These are phyloP conservation scores for Collybiopsis luxurians DNA, from an alignment of 768 basidiomycete species.

Conservation along the genomic window DNA sequence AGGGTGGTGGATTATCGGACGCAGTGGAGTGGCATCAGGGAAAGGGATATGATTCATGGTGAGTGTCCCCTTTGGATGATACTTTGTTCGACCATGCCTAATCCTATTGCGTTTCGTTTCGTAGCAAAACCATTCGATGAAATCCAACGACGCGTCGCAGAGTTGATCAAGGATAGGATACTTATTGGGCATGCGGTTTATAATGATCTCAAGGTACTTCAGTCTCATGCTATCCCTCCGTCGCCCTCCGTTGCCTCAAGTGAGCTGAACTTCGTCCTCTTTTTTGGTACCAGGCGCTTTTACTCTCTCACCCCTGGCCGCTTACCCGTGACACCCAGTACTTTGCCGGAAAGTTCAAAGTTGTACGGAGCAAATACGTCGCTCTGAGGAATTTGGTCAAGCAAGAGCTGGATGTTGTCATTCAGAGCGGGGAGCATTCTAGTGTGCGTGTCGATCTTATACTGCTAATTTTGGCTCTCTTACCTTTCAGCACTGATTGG, in stretches of 20 bases:
- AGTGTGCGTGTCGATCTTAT: slow-evolving; percentile 75
- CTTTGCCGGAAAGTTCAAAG: slow-evolving; percentile 55
- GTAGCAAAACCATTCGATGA: slow-evolving; percentile 76
- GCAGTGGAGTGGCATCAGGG: slow-evolving; percentile 81
- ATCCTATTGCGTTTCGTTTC: background rate
- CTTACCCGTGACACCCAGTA: slow-evolving; percentile 70
- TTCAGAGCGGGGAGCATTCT: slow-evolving; percentile 88
- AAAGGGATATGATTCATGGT: slow-evolving; percentile 71
- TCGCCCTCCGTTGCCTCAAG: slow-evolving; percentile 4
- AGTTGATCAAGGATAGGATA: slow-evolving; percentile 71
- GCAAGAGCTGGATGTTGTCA: slow-evolving; percentile 74
- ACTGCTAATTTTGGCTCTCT: background rate
- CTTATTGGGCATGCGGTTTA: slow-evolving; percentile 89
- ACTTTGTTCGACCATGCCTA: no score
- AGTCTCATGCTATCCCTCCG: background rate
- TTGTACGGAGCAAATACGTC: slow-evolving; percentile 61
- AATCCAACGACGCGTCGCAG: slow-evolving; percentile 76
- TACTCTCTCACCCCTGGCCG: slow-evolving; percentile 67
- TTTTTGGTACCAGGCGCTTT: slow-evolving; percentile 62
- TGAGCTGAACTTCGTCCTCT: no score
- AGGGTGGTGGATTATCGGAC: slow-evolving; percentile 93
- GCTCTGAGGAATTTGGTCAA: slow-evolving; percentile 78
- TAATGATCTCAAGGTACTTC: slow-evolving; percentile 81
- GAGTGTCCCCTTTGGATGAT: slow-evolving; percentile 12
- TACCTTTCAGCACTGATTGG: background rate